These are phyloP conservation scores for Cystofilobasidium bisporidii DNA, from an alignment of 768 basidiomycete genomes.

Conservation along the genomic window DNA sequence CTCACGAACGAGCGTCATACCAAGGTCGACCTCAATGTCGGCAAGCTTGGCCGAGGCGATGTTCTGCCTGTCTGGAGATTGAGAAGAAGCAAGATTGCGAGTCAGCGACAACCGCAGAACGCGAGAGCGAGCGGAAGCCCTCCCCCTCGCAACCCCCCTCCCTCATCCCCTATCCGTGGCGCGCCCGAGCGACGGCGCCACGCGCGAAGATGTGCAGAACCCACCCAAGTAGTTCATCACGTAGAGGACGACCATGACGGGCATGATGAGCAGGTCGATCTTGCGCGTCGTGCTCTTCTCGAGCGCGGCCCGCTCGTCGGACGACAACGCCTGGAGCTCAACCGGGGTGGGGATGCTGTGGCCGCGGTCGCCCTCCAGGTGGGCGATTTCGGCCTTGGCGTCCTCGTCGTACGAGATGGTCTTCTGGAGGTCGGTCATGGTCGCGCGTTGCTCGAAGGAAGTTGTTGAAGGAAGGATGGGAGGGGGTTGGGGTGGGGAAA, in stretches of 20 bases:
- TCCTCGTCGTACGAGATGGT: neutral
- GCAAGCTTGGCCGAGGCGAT: conserved; percentile 25
- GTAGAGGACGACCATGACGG: neutral
- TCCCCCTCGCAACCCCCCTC: too few species aligned
- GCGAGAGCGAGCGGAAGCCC: too few species aligned
- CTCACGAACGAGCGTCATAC: neutral
- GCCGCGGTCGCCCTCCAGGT: neutral
- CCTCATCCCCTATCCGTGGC: too few species aligned
- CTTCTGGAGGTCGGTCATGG: neutral
- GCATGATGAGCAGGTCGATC: conserved; percentile 36
- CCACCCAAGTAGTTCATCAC: conserved; percentile 5
- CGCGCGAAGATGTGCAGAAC: too few species aligned
- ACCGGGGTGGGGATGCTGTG: conserved; percentile 26
- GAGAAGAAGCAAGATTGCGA: too few species aligned
- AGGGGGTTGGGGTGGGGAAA: too few species aligned
- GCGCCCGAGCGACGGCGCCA: too few species aligned
- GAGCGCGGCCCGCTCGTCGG: conserved; percentile 32
- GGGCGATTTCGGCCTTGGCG: neutral
- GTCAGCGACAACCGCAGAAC: too few species aligned
- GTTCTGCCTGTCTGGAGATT: conserved; percentile 34
- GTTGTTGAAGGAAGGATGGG: neutral
- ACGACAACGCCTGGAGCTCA: conserved; percentile 31
- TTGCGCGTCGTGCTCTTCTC: conserved; percentile 33
- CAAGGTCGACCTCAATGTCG: neutral
- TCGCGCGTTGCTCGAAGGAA: neutral